phyloP scores from a whole-genome alignment of 2,329 filamentous ascomycete genomes.

The Fusarium sp. region DNA sequence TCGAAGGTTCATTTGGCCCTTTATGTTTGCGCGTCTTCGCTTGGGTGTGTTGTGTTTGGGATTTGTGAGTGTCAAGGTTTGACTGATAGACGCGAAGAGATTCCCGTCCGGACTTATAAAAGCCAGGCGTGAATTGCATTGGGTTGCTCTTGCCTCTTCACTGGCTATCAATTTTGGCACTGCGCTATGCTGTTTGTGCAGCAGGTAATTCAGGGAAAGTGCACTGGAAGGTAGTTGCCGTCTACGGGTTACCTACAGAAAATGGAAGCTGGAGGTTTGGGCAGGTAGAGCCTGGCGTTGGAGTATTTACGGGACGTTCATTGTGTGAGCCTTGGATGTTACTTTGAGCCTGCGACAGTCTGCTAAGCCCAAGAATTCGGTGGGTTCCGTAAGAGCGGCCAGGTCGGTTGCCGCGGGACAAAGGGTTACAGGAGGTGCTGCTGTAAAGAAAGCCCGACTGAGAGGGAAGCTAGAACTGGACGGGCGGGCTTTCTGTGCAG shows the following conservation, averaged over 20 bases:
- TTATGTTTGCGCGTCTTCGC: conserved; percentile 16
- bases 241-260: neutral
- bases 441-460: conserved; percentile 20
- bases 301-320: conserved; percentile 3
- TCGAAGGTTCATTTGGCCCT: conserved; percentile 9
- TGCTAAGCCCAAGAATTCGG: neutral
- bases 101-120: neutral
- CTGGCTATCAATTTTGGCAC: neutral
- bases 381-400: neutral
- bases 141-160: conserved; percentile 13
- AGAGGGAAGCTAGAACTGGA: neutral
- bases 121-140: neutral
- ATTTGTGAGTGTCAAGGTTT: conserved; percentile 14
- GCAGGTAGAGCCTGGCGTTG: neutral
- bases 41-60: conserved; percentile 21
- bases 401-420: conserved; percentile 20
- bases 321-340: conserved; percentile 1
- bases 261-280: conserved; percentile 3
- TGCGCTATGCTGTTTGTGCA: neutral
- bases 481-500: neutral
- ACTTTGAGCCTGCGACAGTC: conserved; percentile 5
- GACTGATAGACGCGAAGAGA: conserved; percentile 16
- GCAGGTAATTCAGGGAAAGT: neutral
- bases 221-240: conserved; percentile 8
- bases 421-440: neutral